A percentile compares a stretch with the other conserved stretches of the same genome.
These are phyloP conservation scores for Metrosideros polymorpha DNA, from an alignment of 441 rosid species.

Conservation along the genomic window DNA sequence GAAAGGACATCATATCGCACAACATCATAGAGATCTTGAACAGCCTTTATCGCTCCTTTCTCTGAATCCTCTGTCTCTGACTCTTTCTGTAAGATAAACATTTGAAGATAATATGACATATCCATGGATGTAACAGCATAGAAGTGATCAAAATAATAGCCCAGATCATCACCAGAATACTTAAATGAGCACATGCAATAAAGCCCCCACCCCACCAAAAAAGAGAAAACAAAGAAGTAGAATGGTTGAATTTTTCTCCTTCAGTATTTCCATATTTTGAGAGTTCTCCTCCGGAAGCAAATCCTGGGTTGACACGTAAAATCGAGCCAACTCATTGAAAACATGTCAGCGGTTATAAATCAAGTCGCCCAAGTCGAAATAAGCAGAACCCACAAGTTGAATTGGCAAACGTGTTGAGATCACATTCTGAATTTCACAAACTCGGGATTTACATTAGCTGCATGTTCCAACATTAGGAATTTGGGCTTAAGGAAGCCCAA, in stretches of 20 bases:
- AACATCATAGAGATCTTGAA: conserved; percentile 97
- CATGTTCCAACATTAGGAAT: not conserved
- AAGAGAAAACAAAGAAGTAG: not conserved
- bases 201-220: not conserved
- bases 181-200: not conserved
- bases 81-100: conserved; percentile 49
- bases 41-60: conserved; percentile 87
- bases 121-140: not conserved
- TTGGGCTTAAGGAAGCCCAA: not conserved
- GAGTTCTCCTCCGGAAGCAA: not conserved
- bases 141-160: not conserved
- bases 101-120: not conserved
- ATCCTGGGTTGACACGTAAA: not conserved
- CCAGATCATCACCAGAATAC: not conserved
- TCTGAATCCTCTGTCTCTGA: conserved; percentile 56
- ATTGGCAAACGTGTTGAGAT: not conserved
- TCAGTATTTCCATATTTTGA: not conserved
- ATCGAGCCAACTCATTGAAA: not conserved
- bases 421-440: not conserved
- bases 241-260: not conserved
- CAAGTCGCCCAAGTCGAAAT: not conserved
- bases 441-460: not conserved
- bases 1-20: conserved; percentile 71
- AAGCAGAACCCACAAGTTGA: not conserved
- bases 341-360: not conserved